Base-by-base conservation (phyloP, 2,329 filamentous ascomycete species). In the Pyricularia grisea region DNA sequence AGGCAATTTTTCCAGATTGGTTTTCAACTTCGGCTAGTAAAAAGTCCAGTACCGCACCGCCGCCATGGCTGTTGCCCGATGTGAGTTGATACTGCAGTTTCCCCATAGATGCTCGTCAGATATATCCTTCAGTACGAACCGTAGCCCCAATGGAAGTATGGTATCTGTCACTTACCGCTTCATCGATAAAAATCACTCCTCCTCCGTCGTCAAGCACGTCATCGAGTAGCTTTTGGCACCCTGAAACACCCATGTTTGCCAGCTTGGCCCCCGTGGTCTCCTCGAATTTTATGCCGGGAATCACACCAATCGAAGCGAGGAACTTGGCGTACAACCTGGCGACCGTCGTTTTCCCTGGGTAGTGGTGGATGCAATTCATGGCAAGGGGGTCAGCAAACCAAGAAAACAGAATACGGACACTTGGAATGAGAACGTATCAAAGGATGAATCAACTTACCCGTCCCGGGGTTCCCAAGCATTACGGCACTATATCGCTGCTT, bases 151-250 rank as follows among this genome's bases (percentile, higher is more conserved):
- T 7, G 28, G 7, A 7, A 30, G 28, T 30, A 3, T 30, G 28
- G n/a, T n/a, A n/a, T n/a, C 14, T 42, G 36, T 17, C 7, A 61
- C 25, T 27, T 61, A 61, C 58, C 0, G 91, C 90, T 75, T 94
- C 91, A 70, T 94, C 92, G 28, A 94, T 89, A 74, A 94, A 94
- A 1, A 92, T 74, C 0, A 88, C 88, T 0, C 92, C 92, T 0
- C 91, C 91, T 0, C 86, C 88, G 0, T 77, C 72, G 31, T 87
- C 80, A 3, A 87, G 75, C 0, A 94, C 81, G 0, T 80, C 72
- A 2, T 89, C 81, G 5, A 92, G 78, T 0, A 88, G 76, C 17
- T 83, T 82, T 73, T 90, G 83, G 71, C 84, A 87, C 0, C 82
- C 86, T 0, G 78, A 68, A 0, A 92, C 84, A 0, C 90, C 91